Evolutionary conservation across 257 asterid genomes (phyloP), one percentile per base, ranked within the genome.

Genomic region (Leonotis leonurus): DNA sequence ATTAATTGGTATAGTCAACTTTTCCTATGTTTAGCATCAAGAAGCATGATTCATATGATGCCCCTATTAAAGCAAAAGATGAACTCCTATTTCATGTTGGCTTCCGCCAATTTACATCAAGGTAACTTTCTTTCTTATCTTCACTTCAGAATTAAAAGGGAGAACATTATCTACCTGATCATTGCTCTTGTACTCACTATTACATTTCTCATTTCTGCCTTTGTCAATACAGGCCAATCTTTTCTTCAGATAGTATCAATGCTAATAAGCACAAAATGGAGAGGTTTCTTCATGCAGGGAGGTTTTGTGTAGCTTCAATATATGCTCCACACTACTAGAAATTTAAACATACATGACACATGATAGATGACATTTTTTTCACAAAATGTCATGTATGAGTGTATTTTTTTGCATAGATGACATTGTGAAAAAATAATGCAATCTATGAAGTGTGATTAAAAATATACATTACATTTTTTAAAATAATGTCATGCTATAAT

Each of bases 211-310:
- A 37, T 11, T 50, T 70, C 32, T 63, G 59, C 41, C 6, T 64
- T 65, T 65, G 53, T 25, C 61, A 3, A 45, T 80, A 69, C 86
- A 93, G 97, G 88, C 97, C 99, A 20, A 51, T 84, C 60, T 93
- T 71, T 71, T 89, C 97, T 54, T 81, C 95, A 14, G 96, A 93
- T 65, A 79, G 77, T 71, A 76, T 79, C 70, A 82, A 84, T 52
- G 82, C 91, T 29, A 90, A 82, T 67, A 85, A 87, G 81, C 94
- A 83, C 80, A 93, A 93, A 74, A 85, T 93, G 99, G 99, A 93
- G 85, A 90, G 94, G 70, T 93, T 89, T 84, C 97, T 93, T 73
- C 99, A 93, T 67, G 77, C 88, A 2, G 97, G 99, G 27, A 71
- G 83, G 66, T 87, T 83, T 75, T 87, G 97, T 40, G 60, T 87